Conservation (phyloP, 352 stramenopile genomes). For the Phytopythium helicoides region DNA sequence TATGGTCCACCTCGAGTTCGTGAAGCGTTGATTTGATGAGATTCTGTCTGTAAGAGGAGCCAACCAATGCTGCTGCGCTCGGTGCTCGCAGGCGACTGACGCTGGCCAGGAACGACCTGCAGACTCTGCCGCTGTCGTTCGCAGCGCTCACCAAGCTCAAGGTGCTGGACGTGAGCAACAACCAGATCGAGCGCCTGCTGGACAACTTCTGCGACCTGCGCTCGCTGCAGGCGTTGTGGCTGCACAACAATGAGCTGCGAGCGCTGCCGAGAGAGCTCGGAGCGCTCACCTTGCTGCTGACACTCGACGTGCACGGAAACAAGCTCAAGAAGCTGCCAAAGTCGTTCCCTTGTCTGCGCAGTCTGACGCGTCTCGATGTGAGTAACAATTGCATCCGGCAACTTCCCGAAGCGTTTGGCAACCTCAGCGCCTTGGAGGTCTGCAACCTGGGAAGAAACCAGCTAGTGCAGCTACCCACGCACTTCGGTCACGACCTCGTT, state of each 20-base stretch:
- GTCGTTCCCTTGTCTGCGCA: constrained; percentile 41
- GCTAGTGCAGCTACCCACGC: constrained; percentile 31
- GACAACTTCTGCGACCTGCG: constrained; percentile 54
- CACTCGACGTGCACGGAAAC: constrained; percentile 44
- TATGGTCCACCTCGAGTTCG: constrained; percentile 47
- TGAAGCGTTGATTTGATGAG: background rate
- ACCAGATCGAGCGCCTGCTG: constrained; percentile 35
- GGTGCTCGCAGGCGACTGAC: constrained; percentile 33
- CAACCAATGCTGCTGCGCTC: background rate
- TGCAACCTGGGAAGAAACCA: constrained; percentile 41
- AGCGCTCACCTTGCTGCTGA: constrained; percentile 26
- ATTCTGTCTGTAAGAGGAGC: no score
- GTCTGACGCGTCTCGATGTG: constrained; percentile 29
- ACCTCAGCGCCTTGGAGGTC: constrained; percentile 30
- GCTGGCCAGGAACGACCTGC: constrained; percentile 46
- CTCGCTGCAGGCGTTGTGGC: constrained; percentile 33
- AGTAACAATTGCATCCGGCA: constrained; percentile 44
- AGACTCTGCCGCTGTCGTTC: constrained; percentile 56
- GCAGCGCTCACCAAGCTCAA: constrained; percentile 32
- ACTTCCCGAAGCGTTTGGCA: constrained; percentile 44
- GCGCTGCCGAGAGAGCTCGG: constrained; percentile 33
- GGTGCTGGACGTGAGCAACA: constrained; percentile 41
- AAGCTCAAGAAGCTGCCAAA: constrained; percentile 37
- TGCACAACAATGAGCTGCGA: constrained; percentile 33
- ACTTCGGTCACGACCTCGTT: constrained; percentile 28